Evolutionary conservation across 148 eudicot species (phyloP).

Genomic region (Bassia scoparia): DNA sequence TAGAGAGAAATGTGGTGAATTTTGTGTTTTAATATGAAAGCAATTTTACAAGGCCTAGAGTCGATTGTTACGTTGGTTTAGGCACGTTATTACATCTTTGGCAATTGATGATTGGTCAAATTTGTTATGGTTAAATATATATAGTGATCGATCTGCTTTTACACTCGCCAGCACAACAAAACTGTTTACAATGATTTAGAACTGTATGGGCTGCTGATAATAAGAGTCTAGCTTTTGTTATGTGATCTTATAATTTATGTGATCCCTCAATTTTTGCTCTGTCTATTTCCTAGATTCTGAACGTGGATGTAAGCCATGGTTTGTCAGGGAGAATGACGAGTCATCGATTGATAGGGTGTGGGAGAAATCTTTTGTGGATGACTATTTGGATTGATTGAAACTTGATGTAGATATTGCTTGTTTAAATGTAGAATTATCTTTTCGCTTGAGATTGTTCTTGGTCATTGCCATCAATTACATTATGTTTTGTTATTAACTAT

Average conservation of each 20-base stretch:
- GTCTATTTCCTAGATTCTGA: not conserved
- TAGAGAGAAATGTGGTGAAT: too few relatives aligned
- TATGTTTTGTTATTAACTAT: conserved; percentile 15
- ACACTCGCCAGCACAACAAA: conserved; percentile 60
- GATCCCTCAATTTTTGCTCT: not conserved
- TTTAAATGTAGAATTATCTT: not conserved
- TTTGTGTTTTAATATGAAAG: not conserved
- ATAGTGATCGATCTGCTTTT: conserved; percentile 26
- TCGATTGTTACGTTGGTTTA: not conserved
- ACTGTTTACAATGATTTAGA: conserved; percentile 63
- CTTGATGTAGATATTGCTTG: not conserved
- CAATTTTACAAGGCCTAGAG: not conserved
- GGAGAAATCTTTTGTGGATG: too few relatives aligned
- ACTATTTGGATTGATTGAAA: too few relatives aligned
- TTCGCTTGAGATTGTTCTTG: not conserved
- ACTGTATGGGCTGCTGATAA: conserved; percentile 74
- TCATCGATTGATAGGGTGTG: too few relatives aligned
- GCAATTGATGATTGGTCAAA: not conserved
- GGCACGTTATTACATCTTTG: too few relatives aligned
- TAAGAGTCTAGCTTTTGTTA: conserved; percentile 48
- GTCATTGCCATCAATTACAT: conserved; percentile 6
- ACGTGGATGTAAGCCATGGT: too few relatives aligned
- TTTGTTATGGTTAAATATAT: not conserved
- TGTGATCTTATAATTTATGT: conserved; percentile 14
- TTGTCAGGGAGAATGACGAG: too few relatives aligned